Percentiles rank a stretch among this genome's conserved stretches.
phyloP scores from a whole-genome alignment of 352 stramenopile genomes.

The Sclerospora graminicola region DNA sequence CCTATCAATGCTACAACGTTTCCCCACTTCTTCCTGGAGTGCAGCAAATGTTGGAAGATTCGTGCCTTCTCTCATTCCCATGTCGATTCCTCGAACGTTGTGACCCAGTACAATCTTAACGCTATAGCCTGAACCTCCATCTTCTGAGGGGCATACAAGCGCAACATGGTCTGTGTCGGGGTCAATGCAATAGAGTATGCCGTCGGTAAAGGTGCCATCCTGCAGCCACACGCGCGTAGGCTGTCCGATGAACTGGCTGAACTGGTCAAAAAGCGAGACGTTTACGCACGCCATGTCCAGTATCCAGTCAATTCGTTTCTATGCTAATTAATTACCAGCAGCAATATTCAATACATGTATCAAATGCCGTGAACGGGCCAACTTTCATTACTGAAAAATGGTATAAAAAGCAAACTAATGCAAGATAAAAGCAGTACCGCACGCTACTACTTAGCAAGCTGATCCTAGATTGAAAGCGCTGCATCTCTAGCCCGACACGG shows the following conservation, averaged over 20 bases:
- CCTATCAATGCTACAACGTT: not conserved
- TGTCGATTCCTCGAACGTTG: constrained; percentile 10
- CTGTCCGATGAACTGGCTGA: constrained; percentile 23
- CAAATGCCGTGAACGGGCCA: no score
- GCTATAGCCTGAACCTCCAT: constrained; percentile 4
- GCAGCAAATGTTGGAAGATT: constrained; percentile 8
- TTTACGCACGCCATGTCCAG: no score
- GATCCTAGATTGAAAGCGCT: constrained; percentile 9
- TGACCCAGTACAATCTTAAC: constrained; percentile 31
- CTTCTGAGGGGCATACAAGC: constrained; percentile 13
- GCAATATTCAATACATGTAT: no score
- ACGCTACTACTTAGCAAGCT: constrained; percentile 6
- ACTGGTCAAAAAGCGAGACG: constrained; percentile 21
- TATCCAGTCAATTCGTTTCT: no score
- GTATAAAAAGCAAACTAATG: constrained; percentile 27
- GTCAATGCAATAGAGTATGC: constrained; percentile 48
- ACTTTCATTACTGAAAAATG: constrained; percentile 12
- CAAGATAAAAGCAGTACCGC: constrained; percentile 15
- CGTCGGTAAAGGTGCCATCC: constrained; percentile 25
- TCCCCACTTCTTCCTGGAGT: constrained; percentile 7
- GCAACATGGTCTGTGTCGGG: constrained; percentile 43
- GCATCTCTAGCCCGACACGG: constrained; percentile 14
- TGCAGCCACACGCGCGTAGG: constrained; percentile 25
- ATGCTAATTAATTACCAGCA: no score
- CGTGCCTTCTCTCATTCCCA: constrained; percentile 3